Base-by-base conservation (phyloP, 176 grass and related monocot species). In the Otatea glauca region DNA sequence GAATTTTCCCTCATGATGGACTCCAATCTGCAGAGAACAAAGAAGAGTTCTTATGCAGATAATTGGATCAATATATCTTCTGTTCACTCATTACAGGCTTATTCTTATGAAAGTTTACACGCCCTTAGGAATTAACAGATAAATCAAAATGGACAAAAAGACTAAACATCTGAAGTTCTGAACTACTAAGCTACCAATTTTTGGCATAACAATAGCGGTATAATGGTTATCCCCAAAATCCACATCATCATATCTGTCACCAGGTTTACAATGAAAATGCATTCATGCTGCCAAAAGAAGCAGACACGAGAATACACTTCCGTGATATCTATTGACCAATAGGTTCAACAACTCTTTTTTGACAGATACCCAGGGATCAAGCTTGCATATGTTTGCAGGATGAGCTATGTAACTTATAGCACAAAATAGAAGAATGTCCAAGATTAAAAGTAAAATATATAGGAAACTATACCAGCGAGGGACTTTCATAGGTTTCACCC, bases 1-100 rank as follows among this genome's bases (percentile, higher is more conserved):
- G 68, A 98, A 95, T 16, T 61, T 92, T 45, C 92, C 93, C 7
- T 88, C 86, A n/a, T 92, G 81, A 74, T 98, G 96, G 76, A 98
- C n/a, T 45, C 96, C 93, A 90, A 98, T 93, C 96, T 98, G 90
- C 70, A 86, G 15, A 63, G 48, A 87, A 68, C 70, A 87, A 72
- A 80, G 10, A 32, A 60, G n/a, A 61, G 3, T 20, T 41, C 51
- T 71, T 54, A 18, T 59, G n/a, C 5, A 56, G 44, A 5, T 49
- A 72, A 32, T 64, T 47, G 24, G 16, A 50, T 41, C 68, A 16
- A 55, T 74, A 66, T 65, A 74, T 65, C 73, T 65, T 44, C 53
- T 59, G 11, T 38, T 79, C 81, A 6, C 6, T 61, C 74, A 66
- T 63, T 83, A 74, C 18, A 79, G 9, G 6, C 71, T 81, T 63